Base-by-base conservation (phyloP, 163 green algal genomes). In the Trebouxia gelatinosa region DNA sequence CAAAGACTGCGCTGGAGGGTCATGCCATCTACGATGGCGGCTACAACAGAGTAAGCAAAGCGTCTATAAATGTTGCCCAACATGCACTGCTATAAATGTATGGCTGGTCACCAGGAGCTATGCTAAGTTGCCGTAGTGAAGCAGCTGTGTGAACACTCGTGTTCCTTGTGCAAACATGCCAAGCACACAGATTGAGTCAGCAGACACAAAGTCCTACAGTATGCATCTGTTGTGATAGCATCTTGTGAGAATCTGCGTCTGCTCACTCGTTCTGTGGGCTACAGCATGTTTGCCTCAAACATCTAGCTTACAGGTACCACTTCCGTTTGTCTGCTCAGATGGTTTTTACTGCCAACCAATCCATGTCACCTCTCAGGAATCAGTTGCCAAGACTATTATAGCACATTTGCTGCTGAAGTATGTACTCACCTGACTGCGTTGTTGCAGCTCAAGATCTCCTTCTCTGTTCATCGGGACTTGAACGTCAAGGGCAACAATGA, bases 11-110 rank as follows among this genome's bases (percentile, higher is more conserved):
- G 0, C 72, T 95, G 40, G 83, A 95, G 50, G 90, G 91, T 0
- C 87, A 95, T 79, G 81, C 83, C 57, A 91, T 95, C 77, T 95
- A 94, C 78, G 89, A 93, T 26, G 91, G 89, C 5, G 91, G 91
- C 57, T 89, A 85, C 71, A 94, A 94, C 85, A 90, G 74, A 71
- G 81, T 91, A 66, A 38, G 75, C 5, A 70, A 39, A 16, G 16
- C 61, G 61, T 70, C 26, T 34, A 16, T 70, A 34, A 70, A 26
- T 16, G 61, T 26, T 34, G 61, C 61, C 31, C 34, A 28, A 34
- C n/a, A n/a, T n/a, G n/a, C n/a, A n/a, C n/a, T n/a, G n/a, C n/a
- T n/a, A n/a, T n/a, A n/a, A n/a, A n/a, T n/a, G n/a, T n/a, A n/a
- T n/a, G n/a, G n/a, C n/a, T n/a, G n/a, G n/a, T n/a, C n/a, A n/a